phyloP scores from a whole-genome alignment of 2,329 filamentous ascomycete genomes.

The Corynespora cassiicola region DNA sequence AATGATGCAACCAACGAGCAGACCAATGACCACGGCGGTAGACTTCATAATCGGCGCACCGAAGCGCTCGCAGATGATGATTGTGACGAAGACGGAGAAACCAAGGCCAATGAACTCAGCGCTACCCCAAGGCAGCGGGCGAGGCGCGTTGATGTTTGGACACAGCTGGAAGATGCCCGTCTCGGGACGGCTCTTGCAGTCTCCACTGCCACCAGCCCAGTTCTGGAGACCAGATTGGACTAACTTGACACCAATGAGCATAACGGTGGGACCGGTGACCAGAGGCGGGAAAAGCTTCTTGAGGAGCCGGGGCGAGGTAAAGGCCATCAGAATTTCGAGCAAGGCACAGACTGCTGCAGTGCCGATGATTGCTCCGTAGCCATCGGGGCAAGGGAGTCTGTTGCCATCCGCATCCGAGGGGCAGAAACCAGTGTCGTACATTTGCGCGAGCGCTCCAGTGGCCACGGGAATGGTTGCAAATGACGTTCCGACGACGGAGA shows the following conservation, averaged over 20 bases:
- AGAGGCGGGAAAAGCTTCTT: slow-evolving; percentile 80
- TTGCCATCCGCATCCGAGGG: slow-evolving; percentile 66
- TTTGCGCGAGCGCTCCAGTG: slow-evolving; percentile 73
- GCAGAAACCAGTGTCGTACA: slow-evolving; percentile 77
- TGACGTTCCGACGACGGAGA: slow-evolving; percentile 80
- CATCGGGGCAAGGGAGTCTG: slow-evolving; percentile 75
- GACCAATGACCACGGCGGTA: slow-evolving; percentile 75
- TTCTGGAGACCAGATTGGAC: slow-evolving; percentile 75
- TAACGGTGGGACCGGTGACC: slow-evolving; percentile 71
- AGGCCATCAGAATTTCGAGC: slow-evolving; percentile 76
- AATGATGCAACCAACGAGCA: slow-evolving; percentile 79
- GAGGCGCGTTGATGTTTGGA: slow-evolving; percentile 67
- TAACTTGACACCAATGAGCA: slow-evolving; percentile 76
- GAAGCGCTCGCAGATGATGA: slow-evolving; percentile 81
- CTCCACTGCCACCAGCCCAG: slow-evolving; percentile 78
- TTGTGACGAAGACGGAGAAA: slow-evolving; percentile 80
- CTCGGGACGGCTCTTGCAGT: slow-evolving; percentile 53
- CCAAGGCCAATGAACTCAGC: slow-evolving; percentile 80
- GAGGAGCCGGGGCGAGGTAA: slow-evolving; percentile 72
- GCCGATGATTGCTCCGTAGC: slow-evolving; percentile 77
- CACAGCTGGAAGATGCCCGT: slow-evolving; percentile 68
- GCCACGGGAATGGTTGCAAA: slow-evolving; percentile 80
- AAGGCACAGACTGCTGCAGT: slow-evolving; percentile 60
- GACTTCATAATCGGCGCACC: slow-evolving; percentile 86
- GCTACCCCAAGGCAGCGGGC: slow-evolving; percentile 77